Conservation (phyloP, 768 basidiomycete genomes). For the Fistulinella prunicolor region DNA sequence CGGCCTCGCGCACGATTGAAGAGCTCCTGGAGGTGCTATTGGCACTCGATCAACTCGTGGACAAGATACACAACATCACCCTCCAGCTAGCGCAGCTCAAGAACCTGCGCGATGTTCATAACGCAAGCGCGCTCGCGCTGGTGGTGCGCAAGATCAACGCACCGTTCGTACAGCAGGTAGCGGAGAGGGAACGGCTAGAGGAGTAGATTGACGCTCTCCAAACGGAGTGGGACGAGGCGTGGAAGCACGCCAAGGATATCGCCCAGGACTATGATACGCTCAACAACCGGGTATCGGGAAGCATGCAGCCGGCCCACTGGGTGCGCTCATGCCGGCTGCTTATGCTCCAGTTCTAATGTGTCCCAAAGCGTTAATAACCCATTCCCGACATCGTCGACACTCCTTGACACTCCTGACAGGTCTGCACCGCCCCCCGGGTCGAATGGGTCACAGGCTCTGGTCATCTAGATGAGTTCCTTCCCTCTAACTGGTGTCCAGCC, state of each 20-base stretch:
- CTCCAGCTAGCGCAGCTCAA: slow-evolving; percentile 64
- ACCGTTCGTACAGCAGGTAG: slow-evolving; percentile 61
- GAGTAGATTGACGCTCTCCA: slow-evolving; percentile 52
- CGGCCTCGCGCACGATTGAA: slow-evolving; percentile 46
- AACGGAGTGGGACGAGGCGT: slow-evolving; percentile 73
- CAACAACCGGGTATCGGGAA: slow-evolving; percentile 32
- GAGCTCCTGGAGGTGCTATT: slow-evolving; percentile 58
- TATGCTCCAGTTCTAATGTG: too few relatives aligned
- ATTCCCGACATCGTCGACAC: too few relatives aligned
- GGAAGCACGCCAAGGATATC: slow-evolving; percentile 67
- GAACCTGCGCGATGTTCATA: slow-evolving; percentile 64
- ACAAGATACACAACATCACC: slow-evolving; percentile 63
- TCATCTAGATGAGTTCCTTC: too few relatives aligned
- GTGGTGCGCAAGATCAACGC: slow-evolving; percentile 77
- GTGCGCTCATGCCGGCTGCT: too few relatives aligned
- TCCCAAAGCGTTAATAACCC: too few relatives aligned
- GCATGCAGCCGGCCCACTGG: too few relatives aligned
- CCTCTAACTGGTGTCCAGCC: too few relatives aligned
- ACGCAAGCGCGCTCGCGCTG: slow-evolving; percentile 73
- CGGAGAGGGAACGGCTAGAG: slow-evolving; percentile 54
- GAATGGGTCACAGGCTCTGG: too few relatives aligned
- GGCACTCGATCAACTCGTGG: slow-evolving; percentile 56
- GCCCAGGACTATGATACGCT: slow-evolving; percentile 63
- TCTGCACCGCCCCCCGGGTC: too few relatives aligned
- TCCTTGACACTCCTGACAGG: too few relatives aligned